Evolutionary conservation across 192 early-diverging fungal genomes (phyloP), one percentile per base, ranked within the genome.

Genomic region (Martensiomyces pterosporus): DNA sequence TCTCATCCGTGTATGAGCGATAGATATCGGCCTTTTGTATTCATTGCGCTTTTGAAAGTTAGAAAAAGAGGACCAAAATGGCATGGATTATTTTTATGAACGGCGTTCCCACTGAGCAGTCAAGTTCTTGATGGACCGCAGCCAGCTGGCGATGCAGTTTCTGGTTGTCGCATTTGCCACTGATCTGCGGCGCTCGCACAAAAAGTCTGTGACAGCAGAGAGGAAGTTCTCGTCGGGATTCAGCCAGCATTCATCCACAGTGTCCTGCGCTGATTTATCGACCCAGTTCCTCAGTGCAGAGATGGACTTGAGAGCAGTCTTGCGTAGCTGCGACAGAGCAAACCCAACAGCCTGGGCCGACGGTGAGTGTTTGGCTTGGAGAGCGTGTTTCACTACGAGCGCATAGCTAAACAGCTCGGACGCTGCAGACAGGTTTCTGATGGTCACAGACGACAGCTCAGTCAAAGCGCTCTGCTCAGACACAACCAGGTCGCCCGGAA

Each of bases 391-490:
- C 2, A 50, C 54, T 3, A 52, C 23, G 9, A 50, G 25, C 9
- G 61, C 60, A 24, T 65, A 65, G 2, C 49, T 61, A 24, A 61
- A 73, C 13, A 65, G 36, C 50, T 73, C 69, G n/a, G 62, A 58
- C 3, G 58, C 62, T 0, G 23, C 43, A 2, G 57, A 38, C 24
- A 36, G 6, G 25, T 44, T 42, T n/a, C 69, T 39, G 12, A 73
- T 53, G 4, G 45, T 43, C 24, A 33, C 3, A 2, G 44, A 40
- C 1, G 57, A 34, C 36, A 61, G 47, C 2, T 26, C 39, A 18
- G 17, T 27, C 40, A 61, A 29, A 2, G 59, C 12, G 12, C 29
- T 43, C 29, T 32, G 29, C 29, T 37, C 15, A 1, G 40, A 21
- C 15, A 24, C 45, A 3, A 22, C 18, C 8, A 46, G 3, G 6